Conservation (phyloP, 768 basidiomycete genomes). For the Pulveroboletus sp. region DNA sequence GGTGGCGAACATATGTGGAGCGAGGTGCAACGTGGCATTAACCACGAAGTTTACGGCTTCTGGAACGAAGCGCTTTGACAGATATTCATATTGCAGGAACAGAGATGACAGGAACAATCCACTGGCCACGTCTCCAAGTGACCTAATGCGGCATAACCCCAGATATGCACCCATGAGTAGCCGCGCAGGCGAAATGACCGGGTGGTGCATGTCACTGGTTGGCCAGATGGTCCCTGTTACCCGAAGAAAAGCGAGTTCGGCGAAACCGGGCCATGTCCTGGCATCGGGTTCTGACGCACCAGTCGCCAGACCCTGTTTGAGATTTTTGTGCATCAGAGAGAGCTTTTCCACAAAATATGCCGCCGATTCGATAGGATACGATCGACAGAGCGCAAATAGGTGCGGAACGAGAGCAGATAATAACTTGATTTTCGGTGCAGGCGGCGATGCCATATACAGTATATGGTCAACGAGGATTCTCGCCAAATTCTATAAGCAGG, state of each 20-base stretch:
- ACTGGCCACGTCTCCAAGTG: constrained; percentile 67
- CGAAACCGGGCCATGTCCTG: constrained; percentile 83
- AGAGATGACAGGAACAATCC: constrained; percentile 89
- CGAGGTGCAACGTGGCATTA: constrained; percentile 66
- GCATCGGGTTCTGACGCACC: constrained; percentile 57
- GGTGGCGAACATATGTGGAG: constrained; percentile 53
- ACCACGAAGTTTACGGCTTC: constrained; percentile 83
- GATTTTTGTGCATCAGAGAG: constrained; percentile 88
- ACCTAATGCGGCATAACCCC: constrained; percentile 74
- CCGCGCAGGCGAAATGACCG: constrained; percentile 80
- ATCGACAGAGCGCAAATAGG: constrained; percentile 67
- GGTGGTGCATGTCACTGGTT: constrained; percentile 90
- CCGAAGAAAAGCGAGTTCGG: constrained; percentile 79
- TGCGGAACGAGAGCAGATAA: constrained; percentile 72
- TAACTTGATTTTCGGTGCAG: constrained; percentile 53
- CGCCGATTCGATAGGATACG: constrained; percentile 79
- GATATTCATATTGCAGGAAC: constrained; percentile 74
- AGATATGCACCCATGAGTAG: constrained; percentile 91
- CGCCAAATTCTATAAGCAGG: constrained; percentile 52
- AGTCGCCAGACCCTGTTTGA: constrained; percentile 72
- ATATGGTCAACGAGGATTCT: constrained; percentile 85
- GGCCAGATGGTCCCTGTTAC: constrained; percentile 84
- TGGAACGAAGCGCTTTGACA: constrained; percentile 84
- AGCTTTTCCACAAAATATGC: constrained; percentile 79
- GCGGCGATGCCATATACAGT: constrained; percentile 65